Evolutionary conservation across 306 rosid genomes (phyloP).

Genomic region (Nissolia schottii): DNA sequence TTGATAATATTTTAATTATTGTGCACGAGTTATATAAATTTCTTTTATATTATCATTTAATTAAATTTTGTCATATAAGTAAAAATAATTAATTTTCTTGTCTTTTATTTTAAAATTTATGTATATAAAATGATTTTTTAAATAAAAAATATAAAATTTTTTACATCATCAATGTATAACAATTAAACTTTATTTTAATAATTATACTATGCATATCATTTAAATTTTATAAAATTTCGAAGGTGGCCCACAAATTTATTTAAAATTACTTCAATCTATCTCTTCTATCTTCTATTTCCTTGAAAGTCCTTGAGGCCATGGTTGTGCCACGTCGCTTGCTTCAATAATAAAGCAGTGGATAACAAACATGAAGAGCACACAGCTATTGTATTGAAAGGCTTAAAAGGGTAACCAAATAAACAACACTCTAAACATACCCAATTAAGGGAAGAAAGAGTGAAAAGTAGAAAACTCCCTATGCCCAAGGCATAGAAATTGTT

Average conservation of each 20-base stretch:
- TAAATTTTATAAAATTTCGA: not conserved
- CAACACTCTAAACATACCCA: not conserved
- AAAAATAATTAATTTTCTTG: too few relatives aligned
- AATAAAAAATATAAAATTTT: too few relatives aligned
- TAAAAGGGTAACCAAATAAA: constrained; percentile 9
- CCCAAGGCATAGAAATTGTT: not conserved
- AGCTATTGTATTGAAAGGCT: not conserved
- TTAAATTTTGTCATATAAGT: too few relatives aligned
- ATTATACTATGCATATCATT: not conserved
- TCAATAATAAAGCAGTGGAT: constrained; percentile 47
- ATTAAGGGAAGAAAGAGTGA: not conserved
- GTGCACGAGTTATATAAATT: too few relatives aligned
- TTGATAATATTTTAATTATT: too few relatives aligned
- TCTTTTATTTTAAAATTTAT: too few relatives aligned
- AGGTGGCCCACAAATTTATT: constrained; percentile 28
- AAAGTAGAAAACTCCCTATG: not conserved
- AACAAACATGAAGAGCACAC: constrained; percentile 38
- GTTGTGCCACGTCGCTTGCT: constrained; percentile 59
- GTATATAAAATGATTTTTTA: too few relatives aligned
- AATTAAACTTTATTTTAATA: too few relatives aligned
- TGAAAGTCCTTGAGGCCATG: constrained; percentile 43
- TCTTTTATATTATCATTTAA: too few relatives aligned
- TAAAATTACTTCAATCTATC: not conserved
- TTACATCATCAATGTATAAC: too few relatives aligned
- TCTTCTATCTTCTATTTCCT: not conserved